A percentile compares a stretch with the other conserved stretches of the same genome.
These are phyloP conservation scores for Lipomyces kockii DNA, from an alignment of 805 yeast species.

Conservation along the genomic window DNA sequence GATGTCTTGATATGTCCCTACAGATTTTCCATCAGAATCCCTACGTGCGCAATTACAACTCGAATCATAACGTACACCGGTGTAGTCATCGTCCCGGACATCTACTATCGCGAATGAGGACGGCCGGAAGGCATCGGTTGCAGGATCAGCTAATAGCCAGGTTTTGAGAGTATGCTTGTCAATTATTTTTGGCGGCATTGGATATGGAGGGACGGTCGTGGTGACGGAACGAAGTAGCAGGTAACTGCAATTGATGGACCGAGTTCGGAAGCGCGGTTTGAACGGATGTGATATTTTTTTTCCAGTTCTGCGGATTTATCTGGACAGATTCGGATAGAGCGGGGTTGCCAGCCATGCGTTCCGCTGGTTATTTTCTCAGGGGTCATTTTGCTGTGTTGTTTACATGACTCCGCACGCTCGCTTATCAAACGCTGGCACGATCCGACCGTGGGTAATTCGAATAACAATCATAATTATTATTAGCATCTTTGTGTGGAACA, in stretches of 20 bases:
- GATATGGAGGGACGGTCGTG: not conserved
- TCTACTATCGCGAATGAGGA: conserved; percentile 59
- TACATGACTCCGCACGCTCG: too few relatives aligned
- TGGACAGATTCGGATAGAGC: too few relatives aligned
- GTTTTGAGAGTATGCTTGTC: conserved; percentile 21
- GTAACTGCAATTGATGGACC: not conserved
- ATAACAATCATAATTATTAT: too few relatives aligned
- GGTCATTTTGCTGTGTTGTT: too few relatives aligned
- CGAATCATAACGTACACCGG: conserved; percentile 59
- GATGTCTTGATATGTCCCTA: conserved; percentile 65
- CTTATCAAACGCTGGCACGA: too few relatives aligned
- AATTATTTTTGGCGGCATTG: conserved; percentile 11
- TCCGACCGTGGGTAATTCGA: too few relatives aligned
- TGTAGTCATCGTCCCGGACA: conserved; percentile 80
- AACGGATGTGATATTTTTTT: not conserved
- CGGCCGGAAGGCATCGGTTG: conserved; percentile 17
- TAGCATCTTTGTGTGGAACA: too few relatives aligned
- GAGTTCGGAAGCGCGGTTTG: not conserved
- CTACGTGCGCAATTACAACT: too few relatives aligned
- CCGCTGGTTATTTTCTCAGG: too few relatives aligned
- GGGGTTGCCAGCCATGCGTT: too few relatives aligned
- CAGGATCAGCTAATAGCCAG: conserved; percentile 21
- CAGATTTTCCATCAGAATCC: not conserved
- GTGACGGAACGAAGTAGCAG: not conserved
- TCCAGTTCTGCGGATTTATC: not conserved